Evolutionary conservation across 495 filamentous ascomycete species (phyloP), one percentile per base, ranked within the genome.

Genomic region (Pseudevernia furfuracea): DNA sequence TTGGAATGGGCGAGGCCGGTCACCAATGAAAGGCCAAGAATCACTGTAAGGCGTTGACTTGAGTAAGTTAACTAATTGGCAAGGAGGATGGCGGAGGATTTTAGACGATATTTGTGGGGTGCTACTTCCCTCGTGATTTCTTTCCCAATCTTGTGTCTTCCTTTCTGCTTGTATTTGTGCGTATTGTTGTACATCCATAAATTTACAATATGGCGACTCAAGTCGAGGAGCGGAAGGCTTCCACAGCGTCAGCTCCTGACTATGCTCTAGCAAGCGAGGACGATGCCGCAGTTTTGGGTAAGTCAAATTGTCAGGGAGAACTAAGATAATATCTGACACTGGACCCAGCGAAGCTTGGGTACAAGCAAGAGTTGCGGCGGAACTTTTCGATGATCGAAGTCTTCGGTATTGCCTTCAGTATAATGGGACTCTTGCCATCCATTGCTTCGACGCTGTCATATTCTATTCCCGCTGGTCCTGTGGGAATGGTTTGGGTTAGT

Each of bases 391-490:
- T 83, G 64, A 68, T 87, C 34, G 83, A 89, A 71, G 79, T 89
- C 39, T 89, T 89, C 66, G 86, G 85, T 28, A 86, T 89, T 61
- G 86, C 86, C 0, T 89, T 89, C 67, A 84, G 80, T 67, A 89
- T 89, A 63, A 89, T 89, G 85, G 85, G 85, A 12, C 74, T 89
- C 14, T 73, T 89, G n/a, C 85, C 85, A 0, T 88, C 85, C 4
- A 88, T 89, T 66, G 85, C 86, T 5, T 82, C 81, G 17, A 88
- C 85, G 0, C 73, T 89, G 30, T 71, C 83, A 4, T 89, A 87
- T 67, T 86, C 83, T 2, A 77, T 88, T 58, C 85, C 87, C 9
- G 82, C 86, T 37, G 87, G 87, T 2, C 86, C 87, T 0, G 85
- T 80, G 3, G 87, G 85, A 10, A 87, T 89, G 80, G 84, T 88